Evolutionary conservation across 2,329 filamentous ascomycete species (phyloP).

Genomic region (Talaromyces sp.): DNA sequence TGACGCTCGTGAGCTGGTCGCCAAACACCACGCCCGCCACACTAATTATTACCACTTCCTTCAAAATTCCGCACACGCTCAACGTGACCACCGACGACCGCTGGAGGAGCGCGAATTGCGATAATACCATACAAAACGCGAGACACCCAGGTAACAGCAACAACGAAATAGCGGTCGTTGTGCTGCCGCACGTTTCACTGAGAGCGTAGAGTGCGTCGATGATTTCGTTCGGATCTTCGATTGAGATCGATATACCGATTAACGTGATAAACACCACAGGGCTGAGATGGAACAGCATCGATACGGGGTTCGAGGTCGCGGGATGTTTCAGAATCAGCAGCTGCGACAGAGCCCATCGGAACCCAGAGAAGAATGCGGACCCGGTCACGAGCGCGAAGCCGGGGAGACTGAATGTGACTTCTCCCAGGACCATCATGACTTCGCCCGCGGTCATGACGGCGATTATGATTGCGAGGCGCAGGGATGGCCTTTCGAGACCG

Average conservation of each 20-base stretch:
- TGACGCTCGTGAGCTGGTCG: conserved; percentile 81
- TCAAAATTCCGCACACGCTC: conserved; percentile 96
- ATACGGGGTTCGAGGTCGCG: conserved; percentile 93
- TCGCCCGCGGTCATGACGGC: conserved; percentile 88
- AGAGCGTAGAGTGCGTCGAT: conserved; percentile 63
- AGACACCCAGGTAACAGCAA: conserved; percentile 85
- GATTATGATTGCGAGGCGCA: conserved; percentile 82
- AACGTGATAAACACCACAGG: conserved; percentile 94
- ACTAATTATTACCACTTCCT: conserved; percentile 93
- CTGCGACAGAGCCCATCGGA: conserved; percentile 93
- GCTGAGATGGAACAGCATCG: conserved; percentile 94
- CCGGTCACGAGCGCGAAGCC: conserved; percentile 92
- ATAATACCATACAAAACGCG: conserved; percentile 96
- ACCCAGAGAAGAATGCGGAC: conserved; percentile 90
- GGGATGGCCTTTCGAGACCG: conserved; percentile 80
- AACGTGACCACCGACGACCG: conserved; percentile 93
- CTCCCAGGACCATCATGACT: conserved; percentile 96
- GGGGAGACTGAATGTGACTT: conserved; percentile 79
- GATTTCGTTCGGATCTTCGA: conserved; percentile 73
- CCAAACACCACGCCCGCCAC: conserved; percentile 85
- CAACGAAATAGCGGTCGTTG: conserved; percentile 62
- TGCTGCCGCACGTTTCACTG: conserved; percentile 63
- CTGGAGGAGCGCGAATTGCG: conserved; percentile 91
- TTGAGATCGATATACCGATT: conserved; percentile 75
- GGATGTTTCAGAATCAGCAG: conserved; percentile 91